Base-by-base conservation (phyloP, 1,284 basidiomycete genomes). In the Papiliotrema fonsecae region DNA sequence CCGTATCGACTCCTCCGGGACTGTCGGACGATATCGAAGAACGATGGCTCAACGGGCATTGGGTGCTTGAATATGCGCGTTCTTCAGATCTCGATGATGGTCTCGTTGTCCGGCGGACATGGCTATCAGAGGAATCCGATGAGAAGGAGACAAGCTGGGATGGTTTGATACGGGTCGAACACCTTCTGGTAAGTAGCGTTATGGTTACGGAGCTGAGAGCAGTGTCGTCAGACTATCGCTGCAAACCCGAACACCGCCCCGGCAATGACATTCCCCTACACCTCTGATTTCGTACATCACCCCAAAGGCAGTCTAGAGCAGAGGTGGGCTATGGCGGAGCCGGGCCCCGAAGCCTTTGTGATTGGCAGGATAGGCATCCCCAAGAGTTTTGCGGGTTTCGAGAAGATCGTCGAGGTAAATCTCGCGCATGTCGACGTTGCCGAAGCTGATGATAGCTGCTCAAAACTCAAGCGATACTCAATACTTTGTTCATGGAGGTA, bases 291-390 rank as follows among this genome's bases (percentile, higher is more conserved):
- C 34, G 54, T 59, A 3, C 61, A 64, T 43, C 0, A 35, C 18
- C 31, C 22, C 35, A 16, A 32, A 22, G 32, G 37, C 4, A 32
- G 14, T 1, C 28, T 61, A 10, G 57, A 54, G 6, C 69, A 72
- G 54, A 55, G 60, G 27, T 70, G 66, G 67, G 58, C 58, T 3
- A 61, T 67, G 28, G 57, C 55, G 2, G 50, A 51, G 11, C 62
- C 66, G 5, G 66, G 69, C 2, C 65, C 66, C 1, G 59, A 58
- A 7, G 69, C 62, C 11, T 67, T 57, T 38, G 53, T 72, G 2
- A 48, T 72, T 2, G 64, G 64, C 6, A 52, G 67, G 9, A 41
- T 67, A 6, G 65, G 57, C 1, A 22, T 64, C 7, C 54, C 64
- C 47, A 53, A 3, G 52, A 43, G 26, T 43, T 65, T 16, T 30